Evolutionary conservation across 1,284 basidiomycete genomes (phyloP).

Genomic region (Neolentinus lepideus): DNA sequence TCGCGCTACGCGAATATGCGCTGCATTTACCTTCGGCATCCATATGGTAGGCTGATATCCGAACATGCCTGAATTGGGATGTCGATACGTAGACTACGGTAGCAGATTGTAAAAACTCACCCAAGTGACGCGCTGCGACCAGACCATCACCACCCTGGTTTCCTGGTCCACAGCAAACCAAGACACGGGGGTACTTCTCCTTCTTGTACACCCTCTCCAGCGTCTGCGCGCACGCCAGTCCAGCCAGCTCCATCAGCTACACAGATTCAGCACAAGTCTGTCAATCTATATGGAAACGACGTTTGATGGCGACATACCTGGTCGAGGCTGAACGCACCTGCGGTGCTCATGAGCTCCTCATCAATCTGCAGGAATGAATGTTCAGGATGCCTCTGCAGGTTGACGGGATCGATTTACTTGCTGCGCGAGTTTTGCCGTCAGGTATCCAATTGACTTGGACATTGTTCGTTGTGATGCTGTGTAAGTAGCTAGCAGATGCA

Average conservation of each 20-base stretch:
- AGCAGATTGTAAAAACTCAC: constrained; percentile 26
- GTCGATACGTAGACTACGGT: neutral
- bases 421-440: constrained; percentile 76
- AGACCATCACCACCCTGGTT: constrained; percentile 98
- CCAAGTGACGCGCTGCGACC: constrained; percentile 91
- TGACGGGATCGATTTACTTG: constrained; percentile 39
- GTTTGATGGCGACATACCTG: constrained; percentile 47
- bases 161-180: constrained; percentile 95
- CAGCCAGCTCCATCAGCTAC: constrained; percentile 98
- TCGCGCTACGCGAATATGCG: neutral
- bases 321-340: constrained; percentile 86
- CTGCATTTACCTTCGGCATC: constrained; percentile 74
- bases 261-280: neutral
- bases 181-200: constrained; percentile 61
- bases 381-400: neutral
- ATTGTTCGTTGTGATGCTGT: constrained; percentile 27
- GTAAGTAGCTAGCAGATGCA: neutral
- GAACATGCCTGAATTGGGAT: constrained; percentile 67
- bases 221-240: constrained; percentile 89
- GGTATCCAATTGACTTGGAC: constrained; percentile 55
- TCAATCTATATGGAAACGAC: neutral
- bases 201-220: constrained; percentile 72
- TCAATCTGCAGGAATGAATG: constrained; percentile 58
- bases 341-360: constrained; percentile 81
- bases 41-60: constrained; percentile 82